Base-by-base conservation (phyloP, 2,329 filamentous ascomycete species). In the Trichoderma sp. region DNA sequence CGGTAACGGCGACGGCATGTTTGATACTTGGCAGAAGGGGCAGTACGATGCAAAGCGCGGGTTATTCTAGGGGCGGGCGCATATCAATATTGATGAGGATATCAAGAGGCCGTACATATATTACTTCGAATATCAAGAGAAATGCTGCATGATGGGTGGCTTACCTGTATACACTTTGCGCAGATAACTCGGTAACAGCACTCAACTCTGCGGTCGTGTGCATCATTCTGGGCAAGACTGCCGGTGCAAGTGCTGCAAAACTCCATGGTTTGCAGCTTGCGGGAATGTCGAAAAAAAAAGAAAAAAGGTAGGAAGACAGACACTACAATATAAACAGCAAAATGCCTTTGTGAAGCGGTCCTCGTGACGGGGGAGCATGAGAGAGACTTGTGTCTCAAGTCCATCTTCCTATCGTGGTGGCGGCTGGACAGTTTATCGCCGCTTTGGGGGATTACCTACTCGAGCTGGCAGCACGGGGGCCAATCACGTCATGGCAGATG, bases 1-100 rank as follows among this genome's bases (percentile, higher is more conserved):
- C 1, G 88, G 83, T 4, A 89, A 78, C 8, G 79, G 75, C 24
- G 87, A 87, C 3, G 89, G 87, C 5, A 79, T 81, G 55, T 82
- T 85, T 5, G 89, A 89, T 73, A 93, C 86, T 79, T 95, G 92
- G 77, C 92, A 96, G 78, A 91, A 95, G 0, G 92, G 92, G 76
- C 88, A 88, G 77, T 88, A 88, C 39, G 83, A 81, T 65, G 85
- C 85, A 79, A 93, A 94, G 51, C 91, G 88, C 34, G 84, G 81
- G 76, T 93, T 93, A 58, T 86, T 80, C 86, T 88, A 26, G n/a
- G 6, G 18, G 51, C 49, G 69, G 74, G 54, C 74, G 71, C 63
- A 21, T 34, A 37, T 52, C 18, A 54, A 13, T 34, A 37, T 49
- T 21, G 43, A 13, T n/a, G 58, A 10, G 51, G 14, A 39, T 18